Percentiles rank a stretch among this genome's conserved stretches.
Conservation (phyloP, 129 eudicot genomes). For the Helianthus tuberosus region DNA sequence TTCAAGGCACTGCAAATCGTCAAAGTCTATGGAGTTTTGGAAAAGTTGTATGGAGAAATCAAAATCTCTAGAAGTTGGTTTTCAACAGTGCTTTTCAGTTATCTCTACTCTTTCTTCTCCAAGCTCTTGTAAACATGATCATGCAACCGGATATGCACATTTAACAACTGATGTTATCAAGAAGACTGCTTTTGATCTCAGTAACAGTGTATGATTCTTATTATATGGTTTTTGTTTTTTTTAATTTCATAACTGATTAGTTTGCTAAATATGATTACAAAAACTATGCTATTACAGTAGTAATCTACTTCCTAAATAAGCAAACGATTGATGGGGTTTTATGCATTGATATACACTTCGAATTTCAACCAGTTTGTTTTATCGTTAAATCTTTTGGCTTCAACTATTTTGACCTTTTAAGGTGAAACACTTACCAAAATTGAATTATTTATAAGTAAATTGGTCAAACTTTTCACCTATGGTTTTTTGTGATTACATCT, state of each 20-base stretch:
- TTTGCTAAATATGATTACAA: constrained; percentile 1
- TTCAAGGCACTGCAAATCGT: constrained; percentile 52
- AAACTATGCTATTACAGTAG: neutral
- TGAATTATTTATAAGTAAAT: constrained; percentile 4
- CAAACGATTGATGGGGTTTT: neutral
- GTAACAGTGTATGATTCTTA: constrained; percentile 58
- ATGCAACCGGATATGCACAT: constrained; percentile 25
- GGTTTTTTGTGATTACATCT: constrained; percentile 6
- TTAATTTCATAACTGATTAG: neutral
- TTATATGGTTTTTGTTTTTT: neutral
- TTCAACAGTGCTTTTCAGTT: constrained; percentile 51
- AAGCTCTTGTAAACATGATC: constrained; percentile 35
- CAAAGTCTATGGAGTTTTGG: constrained; percentile 65
- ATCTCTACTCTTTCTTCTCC: constrained; percentile 41
- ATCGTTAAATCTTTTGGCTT: neutral
- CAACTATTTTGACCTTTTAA: constrained; percentile 1
- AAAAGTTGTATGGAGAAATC: constrained; percentile 58
- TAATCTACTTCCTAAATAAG: neutral
- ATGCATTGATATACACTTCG: neutral
- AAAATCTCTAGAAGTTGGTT: constrained; percentile 57
- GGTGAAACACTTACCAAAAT: neutral
- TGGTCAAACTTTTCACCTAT: constrained; percentile 2
- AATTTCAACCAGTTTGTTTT: neutral
- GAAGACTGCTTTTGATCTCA: constrained; percentile 63
- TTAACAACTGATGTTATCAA: constrained; percentile 49